phyloP scores from a whole-genome alignment of 2,329 filamentous ascomycete genomes.

The Stachybotrys echinatus region DNA sequence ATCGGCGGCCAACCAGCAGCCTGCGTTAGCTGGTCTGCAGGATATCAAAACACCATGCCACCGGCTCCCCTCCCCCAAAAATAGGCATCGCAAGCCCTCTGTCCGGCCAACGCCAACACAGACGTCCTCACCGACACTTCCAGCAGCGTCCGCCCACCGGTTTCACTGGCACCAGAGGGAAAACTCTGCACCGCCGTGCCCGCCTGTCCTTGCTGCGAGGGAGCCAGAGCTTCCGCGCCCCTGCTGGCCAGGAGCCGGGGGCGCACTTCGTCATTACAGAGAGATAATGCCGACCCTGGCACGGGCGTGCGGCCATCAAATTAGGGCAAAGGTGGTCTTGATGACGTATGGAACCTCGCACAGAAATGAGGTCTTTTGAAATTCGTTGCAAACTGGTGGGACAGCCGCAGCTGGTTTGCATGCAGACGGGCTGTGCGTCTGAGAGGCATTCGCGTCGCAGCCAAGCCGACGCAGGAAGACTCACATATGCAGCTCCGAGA shows the following conservation, averaged over 20 bases:
- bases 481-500: neutral
- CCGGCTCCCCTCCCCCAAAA: neutral
- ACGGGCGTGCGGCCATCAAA: neutral
- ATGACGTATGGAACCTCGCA: neutral
- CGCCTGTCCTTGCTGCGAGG: neutral
- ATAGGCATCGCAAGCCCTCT: neutral
- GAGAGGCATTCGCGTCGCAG: neutral
- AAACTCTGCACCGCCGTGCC: neutral
- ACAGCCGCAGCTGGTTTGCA: neutral
- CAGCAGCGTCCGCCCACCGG: neutral
- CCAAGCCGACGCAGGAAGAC: neutral
- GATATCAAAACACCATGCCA: slow-evolving; percentile 3
- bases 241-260: neutral
- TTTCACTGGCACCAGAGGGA: neutral
- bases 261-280: neutral
- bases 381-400: neutral
- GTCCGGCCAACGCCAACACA: neutral
- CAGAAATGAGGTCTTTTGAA: neutral
- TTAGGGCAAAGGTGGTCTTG: neutral
- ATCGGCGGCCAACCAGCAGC: neutral
- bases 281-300: neutral
- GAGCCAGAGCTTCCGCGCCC: neutral
- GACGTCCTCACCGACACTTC: neutral
- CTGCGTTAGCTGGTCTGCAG: neutral
- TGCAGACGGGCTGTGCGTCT: neutral